Conservation (phyloP, 352 stramenopile genomes). For the Phytophthora colocasiae region DNA sequence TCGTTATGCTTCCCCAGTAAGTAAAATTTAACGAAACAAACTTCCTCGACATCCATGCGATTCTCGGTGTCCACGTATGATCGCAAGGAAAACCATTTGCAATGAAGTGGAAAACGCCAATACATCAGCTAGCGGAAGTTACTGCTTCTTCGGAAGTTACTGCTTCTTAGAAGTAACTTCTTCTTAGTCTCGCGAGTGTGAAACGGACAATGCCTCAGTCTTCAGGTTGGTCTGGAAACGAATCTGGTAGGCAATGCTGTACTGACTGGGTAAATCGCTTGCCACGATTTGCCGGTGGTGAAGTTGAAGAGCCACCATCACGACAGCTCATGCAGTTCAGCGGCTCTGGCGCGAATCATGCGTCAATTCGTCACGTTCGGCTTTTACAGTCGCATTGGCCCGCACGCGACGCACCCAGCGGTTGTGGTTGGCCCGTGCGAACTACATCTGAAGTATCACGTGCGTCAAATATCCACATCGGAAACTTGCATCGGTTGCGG, state of each 20-base stretch:
- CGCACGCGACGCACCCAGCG: constrained; percentile 15
- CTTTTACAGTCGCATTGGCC: too few relatives aligned
- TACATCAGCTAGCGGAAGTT: neutral
- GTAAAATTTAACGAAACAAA: neutral
- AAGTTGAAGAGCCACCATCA: neutral
- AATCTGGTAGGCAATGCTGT: too few relatives aligned
- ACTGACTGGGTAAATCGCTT: neutral
- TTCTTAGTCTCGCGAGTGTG: constrained; percentile 17
- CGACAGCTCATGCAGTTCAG: constrained; percentile 5
- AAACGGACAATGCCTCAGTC: constrained; percentile 6
- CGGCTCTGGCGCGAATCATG: constrained; percentile 13
- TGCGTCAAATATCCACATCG: neutral
- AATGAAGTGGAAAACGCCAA: too few relatives aligned
- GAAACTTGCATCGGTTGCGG: constrained; percentile 1
- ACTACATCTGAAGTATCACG: constrained; percentile 5
- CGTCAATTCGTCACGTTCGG: too few relatives aligned
- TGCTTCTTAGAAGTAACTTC: constrained; percentile 17
- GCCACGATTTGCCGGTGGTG: constrained; percentile 12
- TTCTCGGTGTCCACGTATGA: too few relatives aligned
- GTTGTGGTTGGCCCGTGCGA: neutral
- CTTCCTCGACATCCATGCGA: neutral
- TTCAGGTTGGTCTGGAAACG: too few relatives aligned
- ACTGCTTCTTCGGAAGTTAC: too few relatives aligned
- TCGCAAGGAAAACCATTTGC: too few relatives aligned
- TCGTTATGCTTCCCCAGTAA: constrained; percentile 2